Base-by-base conservation (phyloP, 1,139 yeast species). In the Lodderomyces metapsilosis region DNA sequence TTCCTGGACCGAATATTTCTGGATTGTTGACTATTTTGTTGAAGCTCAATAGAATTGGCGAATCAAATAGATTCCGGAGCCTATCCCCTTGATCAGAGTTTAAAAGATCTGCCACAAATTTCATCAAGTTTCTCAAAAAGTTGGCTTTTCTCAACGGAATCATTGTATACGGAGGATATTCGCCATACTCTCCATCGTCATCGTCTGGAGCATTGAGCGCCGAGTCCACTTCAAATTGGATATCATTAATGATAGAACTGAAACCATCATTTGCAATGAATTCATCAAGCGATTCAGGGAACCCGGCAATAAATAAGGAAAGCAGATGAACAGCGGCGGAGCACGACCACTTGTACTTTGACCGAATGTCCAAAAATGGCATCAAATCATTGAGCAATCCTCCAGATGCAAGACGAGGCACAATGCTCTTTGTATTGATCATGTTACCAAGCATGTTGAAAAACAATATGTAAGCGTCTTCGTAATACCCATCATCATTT, bases 11-110 rank as follows among this genome's bases (percentile, higher is more conserved):
- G 66, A 89, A 88, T 0, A 77, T 59, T 1, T 61, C 52, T 1
- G 85, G 80, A 52, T 86, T 68, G n/a, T 61, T 53, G 12, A 91
- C 54, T 3, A 91, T 76, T 42, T 67, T 71, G 47, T 80, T 83
- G 49, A 89, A 68, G 25, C 86, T 74, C 30, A 64, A 61, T 31
- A 91, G 64, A 36, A 91, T 68, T 1, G 92, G 82, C 0, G 97
- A 87, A 56, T 91, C 98, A 54, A 88, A 86, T 41, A 91, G 64
- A 49, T 88, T 88, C 56, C 96, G 78, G 50, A 88, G 76, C 44
- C 95, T 74, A 58, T 89, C 97, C 24, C 95, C 95, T 13, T 86
- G 77, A 43, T 88, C 88, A 28, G 83, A 75, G 45, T 79, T 81
- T 35, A 91, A 73, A 38, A 89, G 66, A 47, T 82, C 78, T 15